Evolutionary conservation across 345 rosid species (phyloP), one percentile per base, ranked within the genome.

Genomic region (Camelina neglecta): DNA sequence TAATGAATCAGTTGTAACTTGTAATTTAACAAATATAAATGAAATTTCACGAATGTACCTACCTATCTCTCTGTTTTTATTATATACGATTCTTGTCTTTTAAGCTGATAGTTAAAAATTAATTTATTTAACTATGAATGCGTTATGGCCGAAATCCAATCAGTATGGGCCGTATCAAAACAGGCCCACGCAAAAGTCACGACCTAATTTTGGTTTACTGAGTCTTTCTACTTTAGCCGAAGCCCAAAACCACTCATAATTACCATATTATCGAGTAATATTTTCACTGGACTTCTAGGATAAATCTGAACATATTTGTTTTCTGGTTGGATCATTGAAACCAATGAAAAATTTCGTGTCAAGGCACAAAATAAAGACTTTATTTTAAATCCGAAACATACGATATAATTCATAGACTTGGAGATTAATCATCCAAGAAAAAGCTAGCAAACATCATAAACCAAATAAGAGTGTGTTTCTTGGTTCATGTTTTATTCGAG

Each of bases 401-500:
- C 8, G 18, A 26, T 3, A 54, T 69, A 26, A 44, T 12, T 58
- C 65, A 13, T 20, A 59, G 35, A 45, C 47, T 33, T 58, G 47
- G 48, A 47, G 66, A 20, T 35, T 8, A 42, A 29, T 3, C 2
- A 58, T 26, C 55, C 15, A 35, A 71, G 26, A 60, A 71, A 59
- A 71, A 26, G 4, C 29, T 26, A 54, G 20, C 31, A 47, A n/a
- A 47, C n/a, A 48, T 7, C 21, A 59, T 9, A 59, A 71, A 41
- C 20, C 29, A 55, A 45, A 54, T 1, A 15, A 71, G 47, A 59
- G 29, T 21, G 18, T 10, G 1, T n/a, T 7, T 48, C 56, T 42
- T 41, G 11, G 18, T n/a, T 60, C 20, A 24, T 20, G 13, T 36
- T 39, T 72, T 38, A 38, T 61, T 72, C 50, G 41, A 33, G 49